Conservation (phyloP, 176 grass and related monocot species). For the Tillandsia leiboldiana region DNA sequence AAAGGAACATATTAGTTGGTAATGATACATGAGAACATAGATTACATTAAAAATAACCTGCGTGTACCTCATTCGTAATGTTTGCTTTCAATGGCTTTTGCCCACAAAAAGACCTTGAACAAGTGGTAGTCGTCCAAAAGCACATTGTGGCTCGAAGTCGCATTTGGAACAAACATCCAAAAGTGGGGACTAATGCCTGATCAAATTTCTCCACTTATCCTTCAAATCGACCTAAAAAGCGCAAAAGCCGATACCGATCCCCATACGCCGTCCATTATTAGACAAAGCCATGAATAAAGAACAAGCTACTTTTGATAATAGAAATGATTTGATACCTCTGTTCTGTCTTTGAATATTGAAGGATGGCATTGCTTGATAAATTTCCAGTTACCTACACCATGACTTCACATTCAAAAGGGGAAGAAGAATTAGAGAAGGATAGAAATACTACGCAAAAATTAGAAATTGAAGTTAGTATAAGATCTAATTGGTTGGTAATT, state of each 20-base stretch:
- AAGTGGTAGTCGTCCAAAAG: background rate
- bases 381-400: background rate
- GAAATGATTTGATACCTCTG: constrained; percentile 1
- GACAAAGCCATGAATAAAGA: background rate
- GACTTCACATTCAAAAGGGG: background rate
- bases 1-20: too few species aligned
- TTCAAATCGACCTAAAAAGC: constrained; percentile 10
- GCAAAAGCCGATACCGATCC: background rate
- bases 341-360: constrained; percentile 9
- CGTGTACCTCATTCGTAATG: too few species aligned
- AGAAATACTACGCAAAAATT: background rate
- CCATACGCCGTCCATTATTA: background rate
- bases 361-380: constrained; percentile 3
- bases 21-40: too few species aligned
- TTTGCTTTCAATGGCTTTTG: too few species aligned
- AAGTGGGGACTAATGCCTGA: background rate
- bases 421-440: background rate
- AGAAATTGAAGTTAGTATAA: background rate
- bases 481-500: background rate
- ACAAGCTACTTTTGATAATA: background rate
- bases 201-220: constrained; percentile 17
- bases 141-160: background rate
- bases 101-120: too few species aligned
- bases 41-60: too few species aligned
- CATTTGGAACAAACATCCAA: background rate